phyloP scores from a whole-genome alignment of 768 basidiomycete genomes.

The Clitopilus hobsonii region DNA sequence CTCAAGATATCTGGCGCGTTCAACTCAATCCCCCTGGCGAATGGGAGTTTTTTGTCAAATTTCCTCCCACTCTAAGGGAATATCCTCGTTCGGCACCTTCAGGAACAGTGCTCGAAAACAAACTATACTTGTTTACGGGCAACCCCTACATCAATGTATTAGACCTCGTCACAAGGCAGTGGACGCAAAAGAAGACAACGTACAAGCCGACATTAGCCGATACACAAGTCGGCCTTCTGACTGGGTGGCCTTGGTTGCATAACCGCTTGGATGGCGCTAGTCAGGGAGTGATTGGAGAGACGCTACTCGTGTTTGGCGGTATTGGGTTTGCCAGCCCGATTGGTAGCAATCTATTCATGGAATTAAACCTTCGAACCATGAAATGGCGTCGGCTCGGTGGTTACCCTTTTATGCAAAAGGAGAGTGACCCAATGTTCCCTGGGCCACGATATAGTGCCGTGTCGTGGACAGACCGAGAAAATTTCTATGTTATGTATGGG shows the following conservation, averaged over 20 bases:
- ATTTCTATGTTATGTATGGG: conserved; percentile 29
- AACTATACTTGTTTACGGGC: conserved; percentile 32
- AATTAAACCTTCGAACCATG: conserved; percentile 25
- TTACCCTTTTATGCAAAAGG: conserved; percentile 2
- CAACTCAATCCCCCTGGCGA: too few species aligned
- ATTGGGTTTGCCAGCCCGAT: conserved; percentile 18
- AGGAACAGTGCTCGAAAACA: conserved; percentile 1
- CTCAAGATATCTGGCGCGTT: too few species aligned
- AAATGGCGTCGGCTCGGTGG: conserved; percentile 25
- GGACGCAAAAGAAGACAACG: conserved; percentile 22
- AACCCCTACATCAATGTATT: conserved; percentile 22
- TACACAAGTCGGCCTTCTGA: conserved; percentile 8
- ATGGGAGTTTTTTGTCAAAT: not conserved
- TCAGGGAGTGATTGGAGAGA: conserved; percentile 21
- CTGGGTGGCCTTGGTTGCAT: conserved; percentile 16
- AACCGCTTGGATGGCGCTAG: conserved; percentile 9
- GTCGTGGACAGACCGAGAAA: conserved; percentile 27
- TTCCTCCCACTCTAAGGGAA: not conserved
- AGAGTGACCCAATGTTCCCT: not conserved
- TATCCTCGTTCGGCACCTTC: not conserved
- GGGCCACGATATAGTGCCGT: conserved; percentile 10
- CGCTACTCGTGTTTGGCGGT: conserved; percentile 35
- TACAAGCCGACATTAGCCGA: conserved; percentile 12
- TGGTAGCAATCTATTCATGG: conserved; percentile 32
- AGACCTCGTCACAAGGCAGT: conserved; percentile 27